Evolutionary conservation across 2,329 filamentous ascomycete species (phyloP), one percentile per base, ranked within the genome.

Genomic region (Cladosporium sp.): DNA sequence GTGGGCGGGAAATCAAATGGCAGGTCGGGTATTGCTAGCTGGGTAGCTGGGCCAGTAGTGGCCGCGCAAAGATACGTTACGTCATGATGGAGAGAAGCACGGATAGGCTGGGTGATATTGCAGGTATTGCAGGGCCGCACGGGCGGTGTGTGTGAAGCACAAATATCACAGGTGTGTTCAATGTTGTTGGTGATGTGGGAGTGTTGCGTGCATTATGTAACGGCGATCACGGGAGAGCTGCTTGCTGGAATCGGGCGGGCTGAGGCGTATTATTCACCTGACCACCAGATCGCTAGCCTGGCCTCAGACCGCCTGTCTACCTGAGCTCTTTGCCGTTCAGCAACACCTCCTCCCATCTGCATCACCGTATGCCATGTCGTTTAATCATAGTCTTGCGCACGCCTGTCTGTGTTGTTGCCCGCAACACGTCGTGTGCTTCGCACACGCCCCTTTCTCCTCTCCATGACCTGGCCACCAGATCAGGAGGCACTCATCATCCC

Each of bases 21-120:
- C 47, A 47, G 43, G 43, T 47, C 43, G 25, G 43, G 22, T 30
- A 47, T 28, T 50, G 47, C 47, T 50, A 34, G 45, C 25, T 25
- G 25, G 3, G 6, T 7, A 19, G 38, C 38, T 37, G 19, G 28
- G 47, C 47, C 28, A 34, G 19, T 37, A 37, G 36, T 51, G 36
- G 49, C 49, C 36, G 36, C 43, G 43, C 15, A 47, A n/a, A 47
- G 43, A 9, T 12, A 30, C 17, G 42, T 56, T 56, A 56, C 54
- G 54, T 56, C 54, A 56, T 56, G 42, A 39, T 45, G 28, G 30
- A n/a, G 15, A 30, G 42, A 39, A 56, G 54, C 54, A 56, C 34
- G 49, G 54, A 56, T 56, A 49, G 42, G 54, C 54, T 56, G 17
- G 36, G 47, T 47, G 22, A 30, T 40, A 40, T 40, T 40, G 38